Conservation (phyloP, 495 filamentous ascomycete species). For the Penicillium parvum region DNA sequence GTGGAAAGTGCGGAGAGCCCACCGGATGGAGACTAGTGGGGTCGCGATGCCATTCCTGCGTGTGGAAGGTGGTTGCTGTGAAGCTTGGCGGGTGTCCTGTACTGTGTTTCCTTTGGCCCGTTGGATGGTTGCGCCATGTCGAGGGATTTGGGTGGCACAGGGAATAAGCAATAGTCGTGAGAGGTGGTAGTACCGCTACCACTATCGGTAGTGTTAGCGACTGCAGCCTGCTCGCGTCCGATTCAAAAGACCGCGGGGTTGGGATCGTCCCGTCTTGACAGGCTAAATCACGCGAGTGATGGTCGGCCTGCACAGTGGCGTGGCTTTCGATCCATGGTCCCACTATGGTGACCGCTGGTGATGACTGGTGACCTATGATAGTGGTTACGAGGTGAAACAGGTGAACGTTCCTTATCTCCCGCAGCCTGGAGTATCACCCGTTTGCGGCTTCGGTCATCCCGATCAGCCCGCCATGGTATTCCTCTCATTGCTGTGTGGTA, state of each 20-base stretch:
- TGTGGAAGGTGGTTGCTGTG: neutral
- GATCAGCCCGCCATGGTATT: too few species aligned
- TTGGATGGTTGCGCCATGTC: neutral
- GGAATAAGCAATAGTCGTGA: neutral
- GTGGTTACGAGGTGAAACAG: conserved; percentile 4
- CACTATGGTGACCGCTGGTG: too few species aligned
- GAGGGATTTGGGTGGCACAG: too few species aligned
- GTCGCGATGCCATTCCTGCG: neutral
- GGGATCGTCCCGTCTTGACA: conserved; percentile 20
- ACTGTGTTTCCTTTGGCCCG: neutral
- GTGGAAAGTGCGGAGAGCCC: conserved; percentile 22
- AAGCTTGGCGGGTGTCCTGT: too few species aligned
- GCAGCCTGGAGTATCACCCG: too few species aligned
- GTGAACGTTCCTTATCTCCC: too few species aligned
- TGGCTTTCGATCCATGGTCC: neutral
- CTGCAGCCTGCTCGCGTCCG: too few species aligned
- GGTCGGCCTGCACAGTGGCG: conserved; percentile 4
- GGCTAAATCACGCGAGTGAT: conserved; percentile 19
- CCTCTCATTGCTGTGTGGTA: too few species aligned
- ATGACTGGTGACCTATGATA: too few species aligned
- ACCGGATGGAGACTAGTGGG: conserved; percentile 16
- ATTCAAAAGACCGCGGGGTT: neutral
- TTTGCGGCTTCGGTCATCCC: too few species aligned
- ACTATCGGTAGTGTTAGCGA: too few species aligned
- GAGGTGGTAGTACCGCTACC: too few species aligned